Evolutionary conservation across 2,329 filamentous ascomycete genomes (phyloP).

Genomic region (Phialocephala sp.): DNA sequence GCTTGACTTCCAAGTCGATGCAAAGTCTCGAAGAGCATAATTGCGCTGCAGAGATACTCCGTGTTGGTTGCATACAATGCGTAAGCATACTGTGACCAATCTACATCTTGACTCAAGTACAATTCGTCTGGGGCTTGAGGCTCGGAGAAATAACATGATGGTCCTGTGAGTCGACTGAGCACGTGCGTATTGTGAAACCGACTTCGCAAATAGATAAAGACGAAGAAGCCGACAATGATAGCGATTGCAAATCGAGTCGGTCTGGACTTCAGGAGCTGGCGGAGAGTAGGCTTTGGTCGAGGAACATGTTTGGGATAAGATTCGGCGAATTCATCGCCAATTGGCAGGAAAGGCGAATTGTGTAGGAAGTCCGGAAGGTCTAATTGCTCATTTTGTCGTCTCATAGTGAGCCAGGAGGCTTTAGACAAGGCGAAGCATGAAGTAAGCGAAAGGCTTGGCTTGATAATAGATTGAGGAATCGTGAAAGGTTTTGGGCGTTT

Average conservation of each 20-base stretch:
- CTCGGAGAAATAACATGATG: conserved; percentile 25
- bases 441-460: not conserved
- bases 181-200: conserved; percentile 5
- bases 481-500: not conserved
- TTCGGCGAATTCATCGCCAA: conserved; percentile 12
- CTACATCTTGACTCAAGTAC: conserved; percentile 35
- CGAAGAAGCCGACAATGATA: conserved; percentile 9
- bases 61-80: conserved; percentile 56
- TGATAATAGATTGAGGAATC: not conserved
- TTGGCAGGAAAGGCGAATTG: conserved; percentile 38
- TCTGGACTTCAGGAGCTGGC: conserved; percentile 43
- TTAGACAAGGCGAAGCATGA: not conserved
- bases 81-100: conserved; percentile 55
- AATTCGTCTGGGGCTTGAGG: conserved; percentile 14
- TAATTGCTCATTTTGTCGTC: conserved; percentile 7
- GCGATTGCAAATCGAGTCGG: conserved; percentile 9
- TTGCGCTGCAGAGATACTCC: conserved; percentile 55
- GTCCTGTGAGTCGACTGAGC: conserved; percentile 21
- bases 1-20: conserved; percentile 50
- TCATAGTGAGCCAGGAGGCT: conserved; percentile 10
- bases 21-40: conserved; percentile 56
- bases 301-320: conserved; percentile 9
- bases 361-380: conserved; percentile 36
- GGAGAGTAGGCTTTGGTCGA: conserved; percentile 41
- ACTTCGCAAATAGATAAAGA: conserved; percentile 12